Conservation (phyloP, 805 yeast genomes). For the Myxozyma lipomycoides region DNA sequence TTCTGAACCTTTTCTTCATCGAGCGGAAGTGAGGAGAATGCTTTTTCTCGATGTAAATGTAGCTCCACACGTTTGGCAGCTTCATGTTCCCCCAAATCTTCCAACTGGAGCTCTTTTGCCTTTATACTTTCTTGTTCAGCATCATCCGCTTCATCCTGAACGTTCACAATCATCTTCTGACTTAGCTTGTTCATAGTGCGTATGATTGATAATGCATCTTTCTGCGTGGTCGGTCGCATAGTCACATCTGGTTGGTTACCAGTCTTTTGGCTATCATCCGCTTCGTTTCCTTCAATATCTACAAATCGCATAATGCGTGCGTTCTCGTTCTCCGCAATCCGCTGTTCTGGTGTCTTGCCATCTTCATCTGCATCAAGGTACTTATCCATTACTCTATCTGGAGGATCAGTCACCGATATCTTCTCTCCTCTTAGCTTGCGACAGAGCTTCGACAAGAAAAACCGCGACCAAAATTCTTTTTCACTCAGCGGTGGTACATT, state of each 20-base stretch:
- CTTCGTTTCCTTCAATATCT: constrained; percentile 75
- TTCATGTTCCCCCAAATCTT: constrained; percentile 13
- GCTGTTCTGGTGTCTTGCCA: constrained; percentile 36
- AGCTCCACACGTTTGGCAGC: constrained; percentile 19
- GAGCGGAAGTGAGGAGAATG: not conserved
- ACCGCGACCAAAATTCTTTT: constrained; percentile 94
- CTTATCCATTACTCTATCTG: constrained; percentile 80
- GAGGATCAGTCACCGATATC: constrained; percentile 67
- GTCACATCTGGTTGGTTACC: constrained; percentile 89
- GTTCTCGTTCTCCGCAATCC: constrained; percentile 23
- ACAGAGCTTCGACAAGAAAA: constrained; percentile 84
- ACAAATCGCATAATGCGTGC: constrained; percentile 62
- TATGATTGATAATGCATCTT: constrained; percentile 70
- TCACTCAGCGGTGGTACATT: constrained; percentile 85
- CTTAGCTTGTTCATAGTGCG: constrained; percentile 86
- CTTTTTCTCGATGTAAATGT: constrained; percentile 13
- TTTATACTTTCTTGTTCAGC: constrained; percentile 30
- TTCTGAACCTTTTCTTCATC: not conserved
- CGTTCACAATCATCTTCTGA: constrained; percentile 61
- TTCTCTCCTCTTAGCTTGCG: constrained; percentile 86
- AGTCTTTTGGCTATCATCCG: constrained; percentile 46
- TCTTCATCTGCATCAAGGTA: constrained; percentile 71
- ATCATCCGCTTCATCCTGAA: constrained; percentile 13
- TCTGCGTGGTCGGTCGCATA: constrained; percentile 63
- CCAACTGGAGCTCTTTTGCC: constrained; percentile 12